A percentile compares a stretch with the other conserved stretches of the same genome.
Evolutionary conservation across 495 filamentous ascomycete genomes (phyloP).

Genomic region (Staphylotrichum tortipilum): DNA sequence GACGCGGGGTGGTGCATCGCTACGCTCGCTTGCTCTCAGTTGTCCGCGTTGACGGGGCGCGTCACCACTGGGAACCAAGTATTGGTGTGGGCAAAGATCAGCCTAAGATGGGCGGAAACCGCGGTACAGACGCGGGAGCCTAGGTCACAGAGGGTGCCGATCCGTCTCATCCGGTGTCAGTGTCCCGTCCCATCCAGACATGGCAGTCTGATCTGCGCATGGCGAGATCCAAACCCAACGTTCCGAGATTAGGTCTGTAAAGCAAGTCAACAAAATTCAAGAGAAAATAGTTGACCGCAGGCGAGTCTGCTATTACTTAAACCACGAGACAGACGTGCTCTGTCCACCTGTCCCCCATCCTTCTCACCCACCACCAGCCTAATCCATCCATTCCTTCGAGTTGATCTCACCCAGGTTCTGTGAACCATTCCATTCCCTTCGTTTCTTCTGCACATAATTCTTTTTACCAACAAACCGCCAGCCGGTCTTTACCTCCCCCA

Average conservation of each 20-base stretch:
- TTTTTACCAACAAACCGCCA: slow-evolving; percentile 16
- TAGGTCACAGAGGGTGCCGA: not conserved
- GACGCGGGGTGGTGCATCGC: too few species aligned
- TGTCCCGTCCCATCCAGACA: not conserved
- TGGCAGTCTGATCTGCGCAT: not conserved
- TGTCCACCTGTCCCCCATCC: not conserved
- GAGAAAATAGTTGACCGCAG: too few species aligned
- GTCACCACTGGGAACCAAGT: too few species aligned
- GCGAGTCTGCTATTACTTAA: too few species aligned
- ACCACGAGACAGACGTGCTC: too few species aligned
- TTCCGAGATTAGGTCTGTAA: not conserved
- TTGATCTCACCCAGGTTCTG: slow-evolving; percentile 25
- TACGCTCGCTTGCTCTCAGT: too few species aligned
- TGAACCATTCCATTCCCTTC: slow-evolving; percentile 12
- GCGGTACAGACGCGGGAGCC: not conserved
- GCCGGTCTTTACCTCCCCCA: slow-evolving; percentile 19
- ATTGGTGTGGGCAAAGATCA: not conserved
- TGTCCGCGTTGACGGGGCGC: too few species aligned
- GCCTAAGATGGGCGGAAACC: not conserved
- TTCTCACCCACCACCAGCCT: not conserved
- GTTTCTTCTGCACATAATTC: slow-evolving; percentile 6
- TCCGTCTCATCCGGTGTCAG: not conserved
- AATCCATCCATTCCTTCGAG: slow-evolving; percentile 20
- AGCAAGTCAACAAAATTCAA: too few species aligned
- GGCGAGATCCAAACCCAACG: not conserved